Conservation (phyloP, 495 filamentous ascomycete species). For the Penicillium bovifimosum region DNA sequence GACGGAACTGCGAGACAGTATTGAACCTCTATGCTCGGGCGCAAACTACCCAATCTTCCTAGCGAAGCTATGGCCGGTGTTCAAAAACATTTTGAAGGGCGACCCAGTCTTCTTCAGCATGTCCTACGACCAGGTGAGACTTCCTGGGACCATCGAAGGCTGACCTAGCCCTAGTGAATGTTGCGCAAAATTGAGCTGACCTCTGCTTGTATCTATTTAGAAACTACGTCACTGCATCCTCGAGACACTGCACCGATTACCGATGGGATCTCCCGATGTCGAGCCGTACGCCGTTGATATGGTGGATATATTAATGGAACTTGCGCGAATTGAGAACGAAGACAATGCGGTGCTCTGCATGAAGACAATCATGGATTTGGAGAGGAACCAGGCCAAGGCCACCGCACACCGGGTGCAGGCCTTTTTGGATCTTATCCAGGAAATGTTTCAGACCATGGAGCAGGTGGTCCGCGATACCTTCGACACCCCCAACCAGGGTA, state of each 20-base stretch:
- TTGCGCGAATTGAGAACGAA: constrained; percentile 90
- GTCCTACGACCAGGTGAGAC: constrained; percentile 71
- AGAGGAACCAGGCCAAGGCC: constrained; percentile 83
- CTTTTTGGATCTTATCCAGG: constrained; percentile 86
- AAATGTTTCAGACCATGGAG: constrained; percentile 93
- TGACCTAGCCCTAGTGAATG: background rate
- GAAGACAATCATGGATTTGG: constrained; percentile 95
- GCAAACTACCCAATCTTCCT: constrained; percentile 70
- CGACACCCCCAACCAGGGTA: constrained; percentile 62
- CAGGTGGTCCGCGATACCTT: constrained; percentile 90
- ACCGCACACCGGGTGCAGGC: constrained; percentile 75
- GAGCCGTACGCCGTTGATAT: constrained; percentile 82
- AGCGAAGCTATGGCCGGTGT: constrained; percentile 81
- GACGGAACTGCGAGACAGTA: constrained; percentile 74
- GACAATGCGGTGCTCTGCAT: constrained; percentile 97
- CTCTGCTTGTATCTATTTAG: constrained; percentile 35
- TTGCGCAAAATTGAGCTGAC: constrained; percentile 6
- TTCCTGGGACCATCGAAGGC: background rate
- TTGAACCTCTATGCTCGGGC: constrained; percentile 65
- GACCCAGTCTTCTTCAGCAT: constrained; percentile 87
- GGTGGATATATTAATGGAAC: constrained; percentile 79
- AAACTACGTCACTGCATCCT: constrained; percentile 86
- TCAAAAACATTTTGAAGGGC: constrained; percentile 76
- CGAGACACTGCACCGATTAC: constrained; percentile 89
- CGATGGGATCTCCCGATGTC: constrained; percentile 73